Base-by-base conservation (phyloP, 2,329 filamentous ascomycete genomes). In the Drechmeria coniospora region DNA sequence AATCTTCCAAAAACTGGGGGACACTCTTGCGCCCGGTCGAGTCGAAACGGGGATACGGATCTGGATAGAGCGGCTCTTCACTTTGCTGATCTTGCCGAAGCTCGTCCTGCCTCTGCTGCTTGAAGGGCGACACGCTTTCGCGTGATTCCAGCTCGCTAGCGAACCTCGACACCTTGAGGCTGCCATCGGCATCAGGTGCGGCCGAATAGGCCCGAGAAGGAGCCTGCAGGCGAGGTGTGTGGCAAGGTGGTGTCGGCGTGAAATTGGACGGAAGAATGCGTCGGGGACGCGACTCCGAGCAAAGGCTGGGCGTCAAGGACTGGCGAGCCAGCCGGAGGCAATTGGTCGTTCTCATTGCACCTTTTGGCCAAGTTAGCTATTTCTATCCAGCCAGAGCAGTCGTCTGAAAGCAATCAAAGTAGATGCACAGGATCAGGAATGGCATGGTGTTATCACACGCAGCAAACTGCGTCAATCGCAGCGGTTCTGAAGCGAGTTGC, bases 401-500 rank as follows among this genome's bases (percentile, higher is more conserved):
- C n/a, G n/a, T n/a, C n/a, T n/a, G n/a, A n/a, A n/a, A n/a, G n/a
- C n/a, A n/a, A n/a, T n/a, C n/a, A n/a, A n/a, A n/a, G n/a, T n/a
- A n/a, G n/a, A n/a, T 21, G 5, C 22, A 25, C 13, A 36, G 34
- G 29, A 33, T 58, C 55, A 59, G 55, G 42, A 42, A 44, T 47
- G 45, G 56, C 54, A 51, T 45, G 41, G 46, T 57, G 31, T 50
- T 47, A 55, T 60, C 57, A 58, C 37, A 23, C 53, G 52, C 54
- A 53, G 52, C 41, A 44, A 50, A 49, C 54, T 49, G 53, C 48
- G 51, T 61, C 54, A 59, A 57, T 56, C 57, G 57, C 57, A 61
- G 57, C 57, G 57, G 57, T 61, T 60, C 57, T 61, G 54, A 58
- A 56, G 53, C 53, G 52, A 54, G 40, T 48, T 53, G 52, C 51